Conservation (phyloP, 208 protist species). For the Trypanosoma scelopori region DNA sequence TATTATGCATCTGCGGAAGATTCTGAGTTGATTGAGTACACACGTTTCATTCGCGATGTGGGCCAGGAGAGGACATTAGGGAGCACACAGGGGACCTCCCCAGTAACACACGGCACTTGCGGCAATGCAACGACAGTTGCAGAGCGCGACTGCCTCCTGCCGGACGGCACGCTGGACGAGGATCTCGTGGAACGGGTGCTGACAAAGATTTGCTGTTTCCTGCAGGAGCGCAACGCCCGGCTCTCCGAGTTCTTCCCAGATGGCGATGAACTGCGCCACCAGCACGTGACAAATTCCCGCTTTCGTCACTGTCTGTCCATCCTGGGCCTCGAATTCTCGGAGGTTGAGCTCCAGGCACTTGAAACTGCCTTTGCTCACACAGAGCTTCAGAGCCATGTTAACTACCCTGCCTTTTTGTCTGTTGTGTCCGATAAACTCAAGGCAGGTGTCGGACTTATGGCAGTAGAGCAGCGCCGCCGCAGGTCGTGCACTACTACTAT, state of each 20-base stretch:
- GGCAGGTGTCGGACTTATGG: constrained; percentile 45
- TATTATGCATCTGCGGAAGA: constrained; percentile 54
- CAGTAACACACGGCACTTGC: no score
- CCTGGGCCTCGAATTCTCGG: constrained; percentile 67
- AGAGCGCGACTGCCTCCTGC: neutral
- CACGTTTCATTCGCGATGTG: constrained; percentile 68
- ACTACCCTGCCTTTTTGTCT: constrained; percentile 71
- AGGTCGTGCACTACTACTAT: constrained; percentile 18
- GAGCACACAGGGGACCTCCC: neutral
- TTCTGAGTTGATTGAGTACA: constrained; percentile 53
- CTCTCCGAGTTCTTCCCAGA: constrained; percentile 84
- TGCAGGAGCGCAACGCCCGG: constrained; percentile 69
- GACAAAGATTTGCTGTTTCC: constrained; percentile 51
- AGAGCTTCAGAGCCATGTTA: constrained; percentile 38
- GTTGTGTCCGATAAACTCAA: constrained; percentile 53
- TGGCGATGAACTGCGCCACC: constrained; percentile 81
- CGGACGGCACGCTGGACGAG: constrained; percentile 10
- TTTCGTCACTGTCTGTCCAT: constrained; percentile 79
- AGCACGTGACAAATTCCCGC: constrained; percentile 66
- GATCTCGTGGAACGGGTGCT: constrained; percentile 47
- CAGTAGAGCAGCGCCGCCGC: constrained; percentile 45
- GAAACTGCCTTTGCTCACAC: constrained; percentile 51
- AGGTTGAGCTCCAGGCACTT: constrained; percentile 49
- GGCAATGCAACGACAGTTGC: neutral
- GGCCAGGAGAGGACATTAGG: constrained; percentile 34